Conservation (phyloP, 2,329 filamentous ascomycete species). For the Eutypella sp. region DNA sequence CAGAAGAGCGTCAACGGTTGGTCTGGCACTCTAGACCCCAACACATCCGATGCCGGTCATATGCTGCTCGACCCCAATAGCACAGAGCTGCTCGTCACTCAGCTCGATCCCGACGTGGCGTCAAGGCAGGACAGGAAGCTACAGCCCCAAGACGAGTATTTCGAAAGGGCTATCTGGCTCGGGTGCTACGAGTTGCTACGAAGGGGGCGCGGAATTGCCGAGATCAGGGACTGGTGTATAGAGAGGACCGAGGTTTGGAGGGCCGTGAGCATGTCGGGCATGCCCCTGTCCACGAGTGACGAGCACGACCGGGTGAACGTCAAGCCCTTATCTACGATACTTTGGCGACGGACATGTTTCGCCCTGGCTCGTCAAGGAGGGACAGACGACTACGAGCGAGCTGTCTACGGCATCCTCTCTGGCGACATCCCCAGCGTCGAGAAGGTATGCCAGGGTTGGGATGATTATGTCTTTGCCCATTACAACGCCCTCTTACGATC, state of each 20-base stretch:
- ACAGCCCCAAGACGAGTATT: slow-evolving; percentile 78
- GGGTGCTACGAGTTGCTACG: slow-evolving; percentile 92
- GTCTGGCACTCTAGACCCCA: slow-evolving; percentile 60
- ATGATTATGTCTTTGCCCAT: slow-evolving; percentile 80
- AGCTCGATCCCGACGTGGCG: slow-evolving; percentile 88
- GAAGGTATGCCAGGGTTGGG: slow-evolving; percentile 72
- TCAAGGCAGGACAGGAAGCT: slow-evolving; percentile 71
- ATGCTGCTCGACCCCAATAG: slow-evolving; percentile 53
- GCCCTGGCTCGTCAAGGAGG: slow-evolving; percentile 64
- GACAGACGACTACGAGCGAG: slow-evolving; percentile 73
- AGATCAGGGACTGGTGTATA: slow-evolving; percentile 80
- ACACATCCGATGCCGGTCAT: slow-evolving; percentile 50
- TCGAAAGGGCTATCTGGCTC: slow-evolving; percentile 86
- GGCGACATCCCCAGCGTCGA: slow-evolving; percentile 77
- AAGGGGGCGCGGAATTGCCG: slow-evolving; percentile 67
- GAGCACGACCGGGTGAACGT: slow-evolving; percentile 35
- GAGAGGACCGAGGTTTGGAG: slow-evolving; percentile 87
- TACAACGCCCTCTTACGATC: slow-evolving; percentile 81
- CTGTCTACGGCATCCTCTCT: slow-evolving; percentile 85
- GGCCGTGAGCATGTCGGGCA: slow-evolving; percentile 72
- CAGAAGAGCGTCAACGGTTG: slow-evolving; percentile 74
- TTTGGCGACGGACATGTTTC: slow-evolving; percentile 77
- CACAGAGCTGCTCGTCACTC: slow-evolving; percentile 68
- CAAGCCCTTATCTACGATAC: slow-evolving; percentile 44
- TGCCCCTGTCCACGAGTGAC: slow-evolving; percentile 52